phyloP scores from a whole-genome alignment of 1,139 yeast genomes.

The Blastobotrys proliferans region DNA sequence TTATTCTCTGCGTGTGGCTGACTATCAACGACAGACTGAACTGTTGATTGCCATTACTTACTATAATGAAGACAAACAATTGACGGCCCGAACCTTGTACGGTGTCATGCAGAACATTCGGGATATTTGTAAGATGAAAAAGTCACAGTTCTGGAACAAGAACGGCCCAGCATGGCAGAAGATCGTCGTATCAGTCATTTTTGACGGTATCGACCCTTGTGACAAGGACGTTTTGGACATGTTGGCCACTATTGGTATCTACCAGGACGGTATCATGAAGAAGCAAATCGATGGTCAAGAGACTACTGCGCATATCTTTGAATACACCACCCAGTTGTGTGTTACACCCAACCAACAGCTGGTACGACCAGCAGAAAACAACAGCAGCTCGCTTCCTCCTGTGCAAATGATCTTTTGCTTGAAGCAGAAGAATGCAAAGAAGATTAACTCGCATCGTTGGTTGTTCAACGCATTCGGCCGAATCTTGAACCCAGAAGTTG shows the following conservation, averaged over 20 bases:
- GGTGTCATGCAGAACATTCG: conserved; percentile 91
- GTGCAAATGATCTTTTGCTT: conserved; percentile 87
- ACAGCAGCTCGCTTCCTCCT: conserved; percentile 57
- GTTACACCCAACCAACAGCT: conserved; percentile 49
- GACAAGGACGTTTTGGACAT: conserved; percentile 78
- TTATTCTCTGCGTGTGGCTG: conserved; percentile 71
- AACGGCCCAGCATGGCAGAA: conserved; percentile 97
- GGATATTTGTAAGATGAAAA: conserved; percentile 68
- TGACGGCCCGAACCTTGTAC: conserved; percentile 86
- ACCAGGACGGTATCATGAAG: conserved; percentile 92
- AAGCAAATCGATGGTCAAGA: conserved; percentile 83
- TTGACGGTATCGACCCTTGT: conserved; percentile 93
- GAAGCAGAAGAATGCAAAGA: conserved; percentile 84
- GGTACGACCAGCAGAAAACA: conserved; percentile 54
- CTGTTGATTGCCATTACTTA: conserved; percentile 84
- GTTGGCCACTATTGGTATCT: conserved; percentile 87
- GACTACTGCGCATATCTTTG: conserved; percentile 88
- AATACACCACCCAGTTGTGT: conserved; percentile 67
- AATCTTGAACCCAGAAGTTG: conserved; percentile 77
- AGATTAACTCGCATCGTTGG: conserved; percentile 96
- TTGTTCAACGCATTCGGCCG: conserved; percentile 90
- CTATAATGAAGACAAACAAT: conserved; percentile 78
- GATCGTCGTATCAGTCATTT: conserved; percentile 80
- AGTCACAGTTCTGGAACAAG: conserved; percentile 48
- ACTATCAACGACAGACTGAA: conserved; percentile 78